Percentiles rank a stretch among this genome's conserved stretches.
Conservation (phyloP, 495 filamentous ascomycete species). For the Aspergillus conjunctus region DNA sequence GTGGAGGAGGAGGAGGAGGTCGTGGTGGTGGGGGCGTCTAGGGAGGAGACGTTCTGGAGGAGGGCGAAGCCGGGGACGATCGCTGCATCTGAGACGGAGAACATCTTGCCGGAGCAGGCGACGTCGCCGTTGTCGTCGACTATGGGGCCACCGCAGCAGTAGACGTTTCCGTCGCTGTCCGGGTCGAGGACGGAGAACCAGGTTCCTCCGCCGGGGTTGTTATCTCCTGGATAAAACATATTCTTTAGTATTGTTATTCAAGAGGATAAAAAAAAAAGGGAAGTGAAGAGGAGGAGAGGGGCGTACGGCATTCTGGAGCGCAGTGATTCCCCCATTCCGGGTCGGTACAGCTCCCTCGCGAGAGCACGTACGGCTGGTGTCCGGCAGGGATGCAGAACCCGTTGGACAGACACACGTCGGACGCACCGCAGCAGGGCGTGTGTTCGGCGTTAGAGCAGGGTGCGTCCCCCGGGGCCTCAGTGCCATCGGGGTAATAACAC, state of each 20-base stretch:
- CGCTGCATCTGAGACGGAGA: not conserved
- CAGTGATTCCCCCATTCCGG: not conserved
- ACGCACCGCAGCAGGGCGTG: not conserved
- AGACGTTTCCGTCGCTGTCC: not conserved
- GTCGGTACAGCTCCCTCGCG: not conserved
- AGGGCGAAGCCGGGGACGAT: not conserved
- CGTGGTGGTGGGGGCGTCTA: not conserved
- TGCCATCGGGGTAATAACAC: not conserved
- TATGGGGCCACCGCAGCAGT: not conserved
- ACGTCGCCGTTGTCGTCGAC: not conserved
- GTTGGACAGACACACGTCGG: not conserved
- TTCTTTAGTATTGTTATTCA: too few species aligned
- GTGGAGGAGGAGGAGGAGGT: not conserved
- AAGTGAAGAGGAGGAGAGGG: not conserved
- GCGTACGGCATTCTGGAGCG: not conserved
- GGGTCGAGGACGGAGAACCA: not conserved
- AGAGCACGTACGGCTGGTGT: not conserved
- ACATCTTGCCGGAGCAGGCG: not conserved
- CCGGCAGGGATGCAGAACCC: not conserved
- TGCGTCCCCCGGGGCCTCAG: not conserved
- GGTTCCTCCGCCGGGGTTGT: not conserved
- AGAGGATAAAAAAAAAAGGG: not conserved
- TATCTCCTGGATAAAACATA: not conserved
- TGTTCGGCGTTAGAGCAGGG: not conserved
- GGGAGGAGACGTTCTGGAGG: not conserved